phyloP scores from a whole-genome alignment of 1,284 basidiomycete species.

The Leucoagaricus sp. region DNA sequence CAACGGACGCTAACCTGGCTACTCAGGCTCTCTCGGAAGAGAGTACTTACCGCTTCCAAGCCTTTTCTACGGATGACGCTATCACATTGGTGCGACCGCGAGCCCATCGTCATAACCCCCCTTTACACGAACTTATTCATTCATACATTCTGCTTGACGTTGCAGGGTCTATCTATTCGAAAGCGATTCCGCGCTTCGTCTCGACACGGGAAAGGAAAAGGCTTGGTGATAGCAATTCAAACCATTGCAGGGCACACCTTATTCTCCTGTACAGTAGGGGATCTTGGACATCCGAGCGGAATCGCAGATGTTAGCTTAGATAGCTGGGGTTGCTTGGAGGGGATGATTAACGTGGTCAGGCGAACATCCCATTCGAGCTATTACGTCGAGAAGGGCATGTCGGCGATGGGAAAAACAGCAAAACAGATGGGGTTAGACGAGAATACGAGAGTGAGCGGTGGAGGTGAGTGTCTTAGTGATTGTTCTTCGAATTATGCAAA shows the following conservation, averaged over 20 bases:
- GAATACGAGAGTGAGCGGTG: conserved; percentile 67
- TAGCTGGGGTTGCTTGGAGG: conserved; percentile 75
- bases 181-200: conserved; percentile 77
- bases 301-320: conserved; percentile 77
- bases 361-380: conserved; percentile 82
- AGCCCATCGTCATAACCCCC: background rate
- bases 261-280: conserved; percentile 80
- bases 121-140: conserved; percentile 5
- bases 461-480: conserved; percentile 52
- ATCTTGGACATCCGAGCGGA: conserved; percentile 62
- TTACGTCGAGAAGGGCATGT: conserved; percentile 82
- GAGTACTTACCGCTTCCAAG: conserved; percentile 63
- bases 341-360: conserved; percentile 75
- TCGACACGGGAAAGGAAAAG: conserved; percentile 73
- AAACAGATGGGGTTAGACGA: conserved; percentile 67
- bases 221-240: conserved; percentile 76
- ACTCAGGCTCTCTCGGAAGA: conserved; percentile 71
- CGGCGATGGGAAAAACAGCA: conserved; percentile 74
- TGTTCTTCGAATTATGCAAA: conserved; percentile 10
- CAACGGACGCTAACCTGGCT: conserved; percentile 70
- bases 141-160: background rate
- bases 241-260: conserved; percentile 75
- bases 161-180: conserved; percentile 68
- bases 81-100: conserved; percentile 53
- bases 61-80: conserved; percentile 75